Evolutionary conservation across 495 filamentous ascomycete species (phyloP).

Genomic region (Aspergillus sclerotioniger): DNA sequence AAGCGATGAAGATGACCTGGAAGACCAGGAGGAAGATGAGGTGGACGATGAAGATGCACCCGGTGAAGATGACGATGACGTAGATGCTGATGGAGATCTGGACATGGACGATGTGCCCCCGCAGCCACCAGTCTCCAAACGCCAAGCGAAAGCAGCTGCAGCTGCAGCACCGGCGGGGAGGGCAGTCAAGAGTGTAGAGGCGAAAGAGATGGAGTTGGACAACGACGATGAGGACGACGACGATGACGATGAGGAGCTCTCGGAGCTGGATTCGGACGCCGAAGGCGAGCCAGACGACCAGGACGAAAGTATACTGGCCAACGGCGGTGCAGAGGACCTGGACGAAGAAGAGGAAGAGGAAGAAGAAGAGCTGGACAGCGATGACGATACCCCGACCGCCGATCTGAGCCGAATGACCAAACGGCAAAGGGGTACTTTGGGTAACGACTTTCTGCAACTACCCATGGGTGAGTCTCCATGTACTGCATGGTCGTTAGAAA

Average conservation of each 20-base stretch:
- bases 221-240: slow-evolving; percentile 46
- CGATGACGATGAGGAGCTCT: slow-evolving; percentile 56
- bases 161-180: slow-evolving; percentile 33
- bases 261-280: slow-evolving; percentile 50
- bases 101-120: slow-evolving; percentile 56
- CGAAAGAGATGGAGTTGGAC: slow-evolving; percentile 58
- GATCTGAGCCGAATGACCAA: slow-evolving; percentile 85
- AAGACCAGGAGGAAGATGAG: slow-evolving; percentile 50
- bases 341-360: slow-evolving; percentile 59
- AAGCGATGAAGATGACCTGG: slow-evolving; percentile 54
- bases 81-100: slow-evolving; percentile 53
- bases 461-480: slow-evolving; percentile 68
- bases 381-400: slow-evolving; percentile 54
- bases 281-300: slow-evolving; percentile 51
- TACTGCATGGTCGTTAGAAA: not conserved
- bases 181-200: slow-evolving; percentile 52
- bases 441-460: slow-evolving; percentile 74
- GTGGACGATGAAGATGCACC: slow-evolving; percentile 51
- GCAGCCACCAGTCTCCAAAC: slow-evolving; percentile 36
- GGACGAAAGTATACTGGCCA: slow-evolving; percentile 44
- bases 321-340: slow-evolving; percentile 46
- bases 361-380: slow-evolving; percentile 65
- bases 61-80: slow-evolving; percentile 55
- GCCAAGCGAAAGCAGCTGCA: slow-evolving; percentile 27
- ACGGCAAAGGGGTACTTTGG: slow-evolving; percentile 72